These are phyloP conservation scores for Lactarius deliciosus DNA, from an alignment of 768 basidiomycete species.

Conservation along the genomic window DNA sequence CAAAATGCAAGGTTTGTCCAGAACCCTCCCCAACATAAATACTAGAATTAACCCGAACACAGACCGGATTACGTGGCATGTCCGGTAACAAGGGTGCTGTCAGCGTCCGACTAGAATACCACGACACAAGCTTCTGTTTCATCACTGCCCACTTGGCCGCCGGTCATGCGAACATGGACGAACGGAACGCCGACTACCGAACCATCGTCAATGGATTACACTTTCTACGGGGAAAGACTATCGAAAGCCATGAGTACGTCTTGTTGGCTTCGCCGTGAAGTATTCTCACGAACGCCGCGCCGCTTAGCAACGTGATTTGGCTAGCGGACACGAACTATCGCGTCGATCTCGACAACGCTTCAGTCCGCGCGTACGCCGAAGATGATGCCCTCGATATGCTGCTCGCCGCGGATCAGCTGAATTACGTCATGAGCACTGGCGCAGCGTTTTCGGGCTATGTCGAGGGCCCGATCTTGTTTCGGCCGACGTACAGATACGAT, in stretches of 20 bases:
- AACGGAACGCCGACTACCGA: constrained; percentile 88
- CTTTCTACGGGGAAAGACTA: constrained; percentile 87
- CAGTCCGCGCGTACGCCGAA: constrained; percentile 65
- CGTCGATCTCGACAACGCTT: constrained; percentile 81
- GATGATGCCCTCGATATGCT: constrained; percentile 70
- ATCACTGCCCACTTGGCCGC: constrained; percentile 95
- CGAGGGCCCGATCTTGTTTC: constrained; percentile 89
- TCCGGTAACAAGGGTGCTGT: constrained; percentile 98
- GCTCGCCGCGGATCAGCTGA: constrained; percentile 85
- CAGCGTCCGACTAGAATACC: constrained; percentile 87
- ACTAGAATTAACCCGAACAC: constrained; percentile 7
- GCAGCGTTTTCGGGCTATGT: constrained; percentile 79
- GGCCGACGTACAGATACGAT: constrained; percentile 93
- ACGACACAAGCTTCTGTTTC: constrained; percentile 93
- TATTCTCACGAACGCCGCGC: neutral
- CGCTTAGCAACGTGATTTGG: constrained; percentile 83
- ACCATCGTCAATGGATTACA: constrained; percentile 84
- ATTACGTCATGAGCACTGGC: constrained; percentile 65
- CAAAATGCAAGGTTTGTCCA: constrained; percentile 77
- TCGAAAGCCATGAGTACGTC: constrained; percentile 85
- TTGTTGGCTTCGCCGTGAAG: constrained; percentile 13
- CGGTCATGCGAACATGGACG: constrained; percentile 87
- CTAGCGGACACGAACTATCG: constrained; percentile 96
- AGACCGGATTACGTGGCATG: constrained; percentile 92
- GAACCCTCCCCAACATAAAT: neutral